Evolutionary conservation across 805 yeast genomes (phyloP), one percentile per base, ranked within the genome.

Genomic region (Yarrowia keelungensis): DNA sequence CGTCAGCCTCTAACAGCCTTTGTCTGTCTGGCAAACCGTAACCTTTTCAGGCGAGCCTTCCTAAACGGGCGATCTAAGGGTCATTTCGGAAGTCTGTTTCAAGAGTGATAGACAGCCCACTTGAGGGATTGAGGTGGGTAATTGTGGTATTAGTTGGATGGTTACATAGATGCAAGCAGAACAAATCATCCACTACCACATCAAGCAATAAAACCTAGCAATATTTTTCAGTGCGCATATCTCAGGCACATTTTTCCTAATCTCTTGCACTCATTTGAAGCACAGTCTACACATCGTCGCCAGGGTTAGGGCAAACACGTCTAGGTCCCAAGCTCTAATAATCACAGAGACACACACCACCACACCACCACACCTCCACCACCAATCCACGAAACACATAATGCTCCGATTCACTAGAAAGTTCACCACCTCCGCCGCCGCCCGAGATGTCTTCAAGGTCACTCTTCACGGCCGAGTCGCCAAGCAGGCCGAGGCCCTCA

Each of bases 391-490:
- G 14, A 39, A 32, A 11, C 19, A 35, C 65, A 59, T 42, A 43
- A 59, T 59, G 65, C n/a, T 59, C 45, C 67, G 67, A 47, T 62
- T 49, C 56, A 47, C 67, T 26, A 56, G 67, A 47, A 39, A 47
- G 22, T 62, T 62, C 67, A 10, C 54, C 56, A 38, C 67, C 36
- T 38, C 67, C 15, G 67, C 67, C n/a, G 56, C 47, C 14, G 67
- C 67, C 39, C 54, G 67, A 38, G 67, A 62, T 32, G 47, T 56
- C 56, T 62, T 62, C 67, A 62, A 62, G 67, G 67, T 62, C 8
- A 47, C 67, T 46, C 67, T 62, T 32, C 56, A 47, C 46, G 67
- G 67, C 56, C 67, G 67, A 47, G 11, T 62, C 39, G 67, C 56
- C 7, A 19, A 32, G 38, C 56, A 46, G 41, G 46, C 67, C 26